Evolutionary conservation across 345 rosid species (phyloP), one percentile per base, ranked within the genome.

Genomic region (Salix exigua): DNA sequence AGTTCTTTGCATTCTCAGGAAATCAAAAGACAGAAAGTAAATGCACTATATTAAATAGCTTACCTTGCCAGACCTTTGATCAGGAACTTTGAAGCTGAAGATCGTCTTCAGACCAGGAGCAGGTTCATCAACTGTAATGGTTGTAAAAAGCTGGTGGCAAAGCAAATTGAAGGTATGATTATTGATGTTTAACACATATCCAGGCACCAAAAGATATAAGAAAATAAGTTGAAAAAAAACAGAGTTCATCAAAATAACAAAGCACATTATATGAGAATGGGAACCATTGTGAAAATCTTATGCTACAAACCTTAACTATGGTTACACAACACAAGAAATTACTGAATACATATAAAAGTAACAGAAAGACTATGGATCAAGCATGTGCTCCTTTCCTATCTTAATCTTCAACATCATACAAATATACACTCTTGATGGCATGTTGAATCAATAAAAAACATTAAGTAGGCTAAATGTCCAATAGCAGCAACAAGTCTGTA

Each of bases 41-140:
- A 40, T 55, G 21, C 25, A 31, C 30, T 17, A 26, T 21, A 26
- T 42, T 38, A 28, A 64, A 31, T 31, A 6, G n/a, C 51, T 70
- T 79, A 93, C 99, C 97, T 91, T 95, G 81, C 97, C 98, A 55
- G 99, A 95, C 82, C 94, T 90, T 77, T 90, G 97, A 83, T 95
- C 98, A 74, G 98, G 99, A 68, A 83, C 87, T 78, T 74, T 91
- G 88, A 90, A 89, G 88, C 90, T 93, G 66, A 93, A 78, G 80
- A 93, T 93, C 21, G 97, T 55, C 90, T 88, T 95, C 83, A 91
- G 73, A 51, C 98, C 98, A 48, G 97, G 99, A 63, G 96, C 91
- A 84, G 94, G 90, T 84, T 95, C 93, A 88, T 93, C 90, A 75
- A 91, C 80, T 0, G 94, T 93, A n/a, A 92, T 80, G 30, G 99